Percentiles rank a stretch among this genome's conserved stretches.
These are phyloP conservation scores for Tuber aestivum DNA, from an alignment of 495 filamentous ascomycete genomes.

Conservation along the genomic window DNA sequence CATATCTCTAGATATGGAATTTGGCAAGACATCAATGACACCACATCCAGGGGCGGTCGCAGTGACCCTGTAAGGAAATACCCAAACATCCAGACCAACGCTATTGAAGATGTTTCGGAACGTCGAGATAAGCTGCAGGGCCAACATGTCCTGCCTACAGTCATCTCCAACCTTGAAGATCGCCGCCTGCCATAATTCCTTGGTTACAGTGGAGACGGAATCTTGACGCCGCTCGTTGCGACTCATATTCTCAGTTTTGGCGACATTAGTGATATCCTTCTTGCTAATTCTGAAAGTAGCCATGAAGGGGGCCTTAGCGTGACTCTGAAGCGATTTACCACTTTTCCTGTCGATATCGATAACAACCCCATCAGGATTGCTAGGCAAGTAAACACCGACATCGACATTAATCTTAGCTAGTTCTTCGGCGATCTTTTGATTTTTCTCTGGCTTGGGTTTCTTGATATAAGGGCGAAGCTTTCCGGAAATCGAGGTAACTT, in stretches of 20 bases:
- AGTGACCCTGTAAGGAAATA: slow-evolving; percentile 94
- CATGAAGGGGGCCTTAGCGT: slow-evolving; percentile 98
- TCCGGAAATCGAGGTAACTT: slow-evolving; percentile 90
- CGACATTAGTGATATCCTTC: slow-evolving; percentile 50
- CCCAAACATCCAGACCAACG: slow-evolving; percentile 91
- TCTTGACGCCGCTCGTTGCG: slow-evolving; percentile 44
- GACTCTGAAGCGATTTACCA: slow-evolving; percentile 91
- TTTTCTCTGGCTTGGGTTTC: slow-evolving; percentile 90
- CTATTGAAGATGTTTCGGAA: slow-evolving; percentile 94
- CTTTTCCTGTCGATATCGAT: slow-evolving; percentile 97
- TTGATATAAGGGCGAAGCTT: slow-evolving; percentile 93
- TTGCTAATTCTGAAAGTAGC: slow-evolving; percentile 96
- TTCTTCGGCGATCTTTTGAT: slow-evolving; percentile 98
- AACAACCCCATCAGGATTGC: slow-evolving; percentile 93
- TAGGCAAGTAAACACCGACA: slow-evolving; percentile 92
- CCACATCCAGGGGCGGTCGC: slow-evolving; percentile 98
- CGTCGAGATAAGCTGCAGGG: slow-evolving; percentile 93
- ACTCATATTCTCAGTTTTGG: slow-evolving; percentile 46
- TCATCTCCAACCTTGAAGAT: slow-evolving; percentile 99
- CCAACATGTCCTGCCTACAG: slow-evolving; percentile 93
- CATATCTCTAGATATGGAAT: slow-evolving; percentile 98
- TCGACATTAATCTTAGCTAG: slow-evolving; percentile 93
- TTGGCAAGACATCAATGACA: slow-evolving; percentile 95
- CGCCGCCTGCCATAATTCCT: slow-evolving; percentile 95
- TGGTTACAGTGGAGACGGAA: slow-evolving; percentile 49